These are phyloP conservation scores for Pseudonitzschia pungens DNA, from an alignment of 108 stramenopile species.

Conservation along the genomic window DNA sequence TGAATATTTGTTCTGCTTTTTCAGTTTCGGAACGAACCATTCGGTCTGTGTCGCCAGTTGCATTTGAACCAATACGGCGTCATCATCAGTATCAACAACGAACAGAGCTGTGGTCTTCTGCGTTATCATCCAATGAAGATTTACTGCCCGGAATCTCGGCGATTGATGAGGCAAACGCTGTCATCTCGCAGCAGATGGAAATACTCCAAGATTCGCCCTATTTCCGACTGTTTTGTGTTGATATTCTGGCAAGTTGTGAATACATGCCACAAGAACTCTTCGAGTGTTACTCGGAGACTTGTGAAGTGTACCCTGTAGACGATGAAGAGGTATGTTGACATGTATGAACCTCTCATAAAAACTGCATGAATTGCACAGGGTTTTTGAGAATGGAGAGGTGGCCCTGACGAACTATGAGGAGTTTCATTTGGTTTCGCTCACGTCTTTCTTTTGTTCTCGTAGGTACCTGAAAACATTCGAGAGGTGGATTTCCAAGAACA, in stretches of 20 bases:
- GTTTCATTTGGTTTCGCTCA: constrained; percentile 3
- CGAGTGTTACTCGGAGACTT: constrained; percentile 87
- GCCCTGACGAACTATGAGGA: neutral
- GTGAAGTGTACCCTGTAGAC: constrained; percentile 89
- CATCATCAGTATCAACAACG: neutral
- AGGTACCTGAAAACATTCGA: constrained; percentile 58
- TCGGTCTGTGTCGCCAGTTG: neutral
- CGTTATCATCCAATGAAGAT: constrained; percentile 28
- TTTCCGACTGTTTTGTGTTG: constrained; percentile 78
- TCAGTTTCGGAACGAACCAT: neutral
- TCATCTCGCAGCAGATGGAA: constrained; percentile 44
- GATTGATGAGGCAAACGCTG: constrained; percentile 60
- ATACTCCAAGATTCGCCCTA: constrained; percentile 54
- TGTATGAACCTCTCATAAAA: neutral
- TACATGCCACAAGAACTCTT: constrained; percentile 88
- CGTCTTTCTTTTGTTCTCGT: constrained; percentile 3
- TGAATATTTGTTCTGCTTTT: constrained; percentile 7
- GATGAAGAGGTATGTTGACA: constrained; percentile 65
- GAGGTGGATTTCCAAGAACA: constrained; percentile 52
- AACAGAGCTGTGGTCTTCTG: neutral
- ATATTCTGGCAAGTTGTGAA: constrained; percentile 89
- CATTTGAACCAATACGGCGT: neutral
- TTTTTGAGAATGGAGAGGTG: neutral
- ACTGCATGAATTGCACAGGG: neutral
- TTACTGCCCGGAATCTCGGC: constrained; percentile 27